These are phyloP conservation scores for Diaporthe citriasiana DNA, from an alignment of 2,329 filamentous ascomycete genomes.

Conservation along the genomic window DNA sequence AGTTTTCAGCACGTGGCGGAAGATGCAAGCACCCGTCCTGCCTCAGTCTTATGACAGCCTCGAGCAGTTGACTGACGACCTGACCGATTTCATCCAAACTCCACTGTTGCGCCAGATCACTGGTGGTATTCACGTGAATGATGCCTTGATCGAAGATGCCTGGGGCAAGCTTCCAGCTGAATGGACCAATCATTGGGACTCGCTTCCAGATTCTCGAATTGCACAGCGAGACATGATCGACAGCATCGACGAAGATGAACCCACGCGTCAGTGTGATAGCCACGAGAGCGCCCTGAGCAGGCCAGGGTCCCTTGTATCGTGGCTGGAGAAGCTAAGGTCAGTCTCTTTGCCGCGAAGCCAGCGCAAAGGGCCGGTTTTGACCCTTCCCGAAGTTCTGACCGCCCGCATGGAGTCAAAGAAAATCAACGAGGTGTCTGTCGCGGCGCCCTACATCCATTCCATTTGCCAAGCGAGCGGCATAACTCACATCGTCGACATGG, in stretches of 20 bases:
- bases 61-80: slow-evolving; percentile 45
- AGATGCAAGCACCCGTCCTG: slow-evolving; percentile 25
- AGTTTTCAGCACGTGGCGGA: not conserved
- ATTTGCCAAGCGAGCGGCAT: slow-evolving; percentile 47
- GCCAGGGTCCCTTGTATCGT: slow-evolving; percentile 46
- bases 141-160: slow-evolving; percentile 50
- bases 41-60: slow-evolving; percentile 40
- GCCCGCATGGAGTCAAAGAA: slow-evolving; percentile 52
- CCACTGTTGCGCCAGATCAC: slow-evolving; percentile 51
- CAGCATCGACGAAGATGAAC: slow-evolving; percentile 45
- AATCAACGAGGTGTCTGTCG: slow-evolving; percentile 49
- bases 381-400: slow-evolving; percentile 45
- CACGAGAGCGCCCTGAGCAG: not conserved
- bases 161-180: slow-evolving; percentile 50
- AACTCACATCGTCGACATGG: slow-evolving; percentile 47
- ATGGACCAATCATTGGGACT: slow-evolving; percentile 51
- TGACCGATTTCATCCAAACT: slow-evolving; percentile 47
- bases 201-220: slow-evolving; percentile 48
- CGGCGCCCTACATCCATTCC: slow-evolving; percentile 47
- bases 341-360: slow-evolving; percentile 47
- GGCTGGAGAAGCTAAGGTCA: slow-evolving; percentile 46
- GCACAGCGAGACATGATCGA: slow-evolving; percentile 51
- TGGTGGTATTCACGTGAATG: slow-evolving; percentile 53
- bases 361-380: slow-evolving; percentile 39
- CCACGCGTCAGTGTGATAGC: not conserved